A percentile compares a stretch with the other conserved stretches of the same genome.
These are phyloP conservation scores for Calonectria fujianensis DNA, from an alignment of 2,329 filamentous ascomycete species.

Conservation along the genomic window DNA sequence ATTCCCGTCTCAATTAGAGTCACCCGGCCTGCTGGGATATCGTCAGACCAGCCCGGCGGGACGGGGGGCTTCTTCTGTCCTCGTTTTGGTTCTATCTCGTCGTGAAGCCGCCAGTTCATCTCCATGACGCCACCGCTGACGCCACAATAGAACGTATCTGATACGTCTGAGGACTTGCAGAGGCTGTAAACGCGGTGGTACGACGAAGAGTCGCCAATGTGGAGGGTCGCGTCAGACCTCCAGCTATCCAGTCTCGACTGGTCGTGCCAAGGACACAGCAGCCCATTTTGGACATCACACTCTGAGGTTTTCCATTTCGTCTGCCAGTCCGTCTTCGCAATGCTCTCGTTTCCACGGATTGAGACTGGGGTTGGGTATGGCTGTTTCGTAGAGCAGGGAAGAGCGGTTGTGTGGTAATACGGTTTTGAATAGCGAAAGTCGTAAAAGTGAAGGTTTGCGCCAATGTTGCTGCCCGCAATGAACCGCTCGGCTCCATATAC, in stretches of 20 bases:
- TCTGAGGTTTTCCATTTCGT: conserved; percentile 37
- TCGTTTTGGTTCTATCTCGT: conserved; percentile 42
- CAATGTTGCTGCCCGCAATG: conserved; percentile 67
- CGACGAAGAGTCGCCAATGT: conserved; percentile 60
- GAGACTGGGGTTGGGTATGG: conserved; percentile 59
- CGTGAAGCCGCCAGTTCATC: conserved; percentile 57
- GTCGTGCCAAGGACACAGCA: conserved; percentile 69
- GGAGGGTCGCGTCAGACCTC: conserved; percentile 70
- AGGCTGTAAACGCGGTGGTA: conserved; percentile 67
- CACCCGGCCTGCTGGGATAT: conserved; percentile 46
- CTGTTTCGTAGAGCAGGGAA: conserved; percentile 64
- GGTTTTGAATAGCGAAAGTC: conserved; percentile 71
- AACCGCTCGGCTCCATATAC: conserved; percentile 72
- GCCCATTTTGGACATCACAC: conserved; percentile 61
- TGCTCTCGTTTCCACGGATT: conserved; percentile 33
- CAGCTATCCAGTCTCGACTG: conserved; percentile 65
- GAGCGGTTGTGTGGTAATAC: conserved; percentile 69
- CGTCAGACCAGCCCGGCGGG: conserved; percentile 54
- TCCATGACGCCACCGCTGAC: conserved; percentile 69
- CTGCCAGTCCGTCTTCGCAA: conserved; percentile 22
- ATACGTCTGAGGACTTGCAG: conserved; percentile 67
- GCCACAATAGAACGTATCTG: conserved; percentile 70
- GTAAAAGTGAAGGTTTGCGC: conserved; percentile 69
- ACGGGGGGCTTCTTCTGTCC: conserved; percentile 36
- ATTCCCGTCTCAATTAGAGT: conserved; percentile 59